Base-by-base conservation (phyloP, 805 yeast species). In the Nakazawaea wickerhamii region DNA sequence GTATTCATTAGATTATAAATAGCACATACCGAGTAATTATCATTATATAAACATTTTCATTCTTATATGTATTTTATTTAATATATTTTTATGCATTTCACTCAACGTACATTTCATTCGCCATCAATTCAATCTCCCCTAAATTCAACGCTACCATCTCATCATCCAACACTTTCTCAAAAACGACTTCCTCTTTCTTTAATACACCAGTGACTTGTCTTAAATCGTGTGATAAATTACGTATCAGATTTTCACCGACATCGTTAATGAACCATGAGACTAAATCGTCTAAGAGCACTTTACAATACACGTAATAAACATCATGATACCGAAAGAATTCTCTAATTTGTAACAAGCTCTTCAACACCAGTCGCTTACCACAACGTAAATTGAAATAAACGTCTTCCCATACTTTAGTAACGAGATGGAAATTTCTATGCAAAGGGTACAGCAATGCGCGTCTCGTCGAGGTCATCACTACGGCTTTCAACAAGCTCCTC, bases 241-340 rank as follows among this genome's bases (percentile, higher is more conserved):
- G 66, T 20, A 88, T 55, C 19, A 74, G 71, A 30, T 61, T 66
- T 49, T 83, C 90, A 48, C 70, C 69, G 30, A 86, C 79, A 33
- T 69, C 70, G 40, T 77, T 79, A 18, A 84, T 66, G 14, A 84
- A 58, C 95, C 95, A 90, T 13, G 81, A 67, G 44, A 85, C 71
- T 48, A 87, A 65, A 57, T 90, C 96, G 52, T 84, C 88, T 4
- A 88, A 50, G 68, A 86, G 71, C 0, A 89, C 71, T 55, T 77
- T 79, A 55, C 84, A 84, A 58, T 90, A 90, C 5, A 87, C 88
- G 55, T 88, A 86, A 57, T 88, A 88, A 17, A 83, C 73, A 54
- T 88, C 95, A 55, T 88, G 95, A 55, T 65, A 83, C 46, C 96
- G 70, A 60, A 90, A 90, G 9, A 84, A 62, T 55, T 84, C 91